phyloP scores from a whole-genome alignment of 352 stramenopile species.

The Saprolegnia diclina region DNA sequence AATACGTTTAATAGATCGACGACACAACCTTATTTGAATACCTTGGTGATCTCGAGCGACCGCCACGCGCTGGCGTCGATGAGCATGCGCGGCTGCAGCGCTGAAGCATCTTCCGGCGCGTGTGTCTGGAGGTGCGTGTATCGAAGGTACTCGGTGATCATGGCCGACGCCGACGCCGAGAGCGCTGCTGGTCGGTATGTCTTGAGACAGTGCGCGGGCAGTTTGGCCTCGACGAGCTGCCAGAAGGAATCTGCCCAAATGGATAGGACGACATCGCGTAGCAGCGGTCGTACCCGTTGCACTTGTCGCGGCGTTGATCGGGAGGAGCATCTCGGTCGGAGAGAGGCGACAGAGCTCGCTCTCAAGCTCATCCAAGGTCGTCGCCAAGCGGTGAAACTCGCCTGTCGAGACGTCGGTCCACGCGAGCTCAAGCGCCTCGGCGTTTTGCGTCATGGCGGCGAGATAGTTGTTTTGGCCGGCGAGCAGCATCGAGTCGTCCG shows the following conservation, averaged over 20 bases:
- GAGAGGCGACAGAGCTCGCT: constrained; percentile 56
- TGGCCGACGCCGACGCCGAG: constrained; percentile 37
- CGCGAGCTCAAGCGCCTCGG: constrained; percentile 46
- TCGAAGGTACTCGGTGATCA: constrained; percentile 59
- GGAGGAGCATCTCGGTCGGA: constrained; percentile 63
- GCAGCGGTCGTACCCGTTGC: not conserved
- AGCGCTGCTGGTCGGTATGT: constrained; percentile 44
- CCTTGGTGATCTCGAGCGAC: constrained; percentile 58
- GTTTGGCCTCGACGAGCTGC: constrained; percentile 34
- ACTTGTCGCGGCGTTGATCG: constrained; percentile 23
- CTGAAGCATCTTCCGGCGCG: constrained; percentile 47
- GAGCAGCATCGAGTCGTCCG: constrained; percentile 72
- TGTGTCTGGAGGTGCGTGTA: constrained; percentile 51
- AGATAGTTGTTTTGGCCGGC: constrained; percentile 78
- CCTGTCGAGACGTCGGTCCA: constrained; percentile 75
- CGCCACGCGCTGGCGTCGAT: constrained; percentile 71
- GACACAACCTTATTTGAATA: constrained; percentile 5
- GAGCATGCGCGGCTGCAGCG: constrained; percentile 65
- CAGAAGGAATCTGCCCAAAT: not conserved
- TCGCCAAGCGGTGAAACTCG: constrained; percentile 62
- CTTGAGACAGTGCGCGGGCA: constrained; percentile 53
- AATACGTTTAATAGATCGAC: constrained; percentile 26
- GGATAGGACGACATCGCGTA: not conserved
- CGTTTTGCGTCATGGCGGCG: constrained; percentile 39
- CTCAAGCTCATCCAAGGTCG: constrained; percentile 49